phyloP scores from a whole-genome alignment of 345 rosid genomes.

The Bruguiera sexangula region DNA sequence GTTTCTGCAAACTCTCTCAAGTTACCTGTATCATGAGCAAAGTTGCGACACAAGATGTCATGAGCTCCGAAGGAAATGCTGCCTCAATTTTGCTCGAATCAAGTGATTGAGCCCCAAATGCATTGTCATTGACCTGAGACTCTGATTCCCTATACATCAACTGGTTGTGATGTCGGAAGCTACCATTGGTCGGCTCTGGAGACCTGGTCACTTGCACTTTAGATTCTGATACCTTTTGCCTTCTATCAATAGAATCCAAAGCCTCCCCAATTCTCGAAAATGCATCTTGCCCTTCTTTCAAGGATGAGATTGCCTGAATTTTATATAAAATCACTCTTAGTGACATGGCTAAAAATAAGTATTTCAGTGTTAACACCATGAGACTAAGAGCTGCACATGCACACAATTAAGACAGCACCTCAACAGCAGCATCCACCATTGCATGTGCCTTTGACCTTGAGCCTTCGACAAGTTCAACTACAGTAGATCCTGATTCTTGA shows the following conservation, averaged over 20 bases:
- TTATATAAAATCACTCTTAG: not conserved
- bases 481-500: slow-evolving; percentile 65
- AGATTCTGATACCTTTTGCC: slow-evolving; percentile 37
- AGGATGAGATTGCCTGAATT: slow-evolving; percentile 64
- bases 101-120: slow-evolving; percentile 28
- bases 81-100: slow-evolving; percentile 42
- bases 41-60: slow-evolving; percentile 81
- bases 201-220: slow-evolving; percentile 29
- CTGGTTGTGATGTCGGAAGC: slow-evolving; percentile 31
- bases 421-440: slow-evolving; percentile 87
- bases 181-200: slow-evolving; percentile 47
- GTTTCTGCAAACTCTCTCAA: too few relatives aligned
- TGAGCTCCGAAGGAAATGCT: slow-evolving; percentile 66
- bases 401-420: slow-evolving; percentile 41
- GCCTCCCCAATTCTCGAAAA: slow-evolving; percentile 59
- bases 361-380: too few relatives aligned
- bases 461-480: slow-evolving; percentile 58
- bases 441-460: slow-evolving; percentile 64
- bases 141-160: slow-evolving; percentile 35
- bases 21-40: slow-evolving; percentile 86
- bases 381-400: not conserved
- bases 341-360: too few relatives aligned
- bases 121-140: slow-evolving; percentile 21
- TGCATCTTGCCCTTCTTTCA: slow-evolving; percentile 79
- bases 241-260: slow-evolving; percentile 50